Evolutionary conservation across 805 yeast species (phyloP), one percentile per base, ranked within the genome.

Genomic region (Spathaspora sp.): DNA sequence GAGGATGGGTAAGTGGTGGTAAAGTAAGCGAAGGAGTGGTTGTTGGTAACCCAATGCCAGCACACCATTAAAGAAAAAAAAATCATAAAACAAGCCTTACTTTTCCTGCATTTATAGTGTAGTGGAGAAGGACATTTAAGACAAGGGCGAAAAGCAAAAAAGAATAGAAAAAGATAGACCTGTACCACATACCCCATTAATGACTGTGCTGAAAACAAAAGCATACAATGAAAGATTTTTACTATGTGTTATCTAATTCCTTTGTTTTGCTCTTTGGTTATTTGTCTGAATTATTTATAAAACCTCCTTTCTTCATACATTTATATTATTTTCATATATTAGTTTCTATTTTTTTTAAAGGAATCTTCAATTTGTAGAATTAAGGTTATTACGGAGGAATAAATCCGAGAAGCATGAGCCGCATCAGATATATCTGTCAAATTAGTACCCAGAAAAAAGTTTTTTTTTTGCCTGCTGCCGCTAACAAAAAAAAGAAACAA

Each of bases 1-100:
- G 96, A 64, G 96, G 96, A 42, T 89, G 96, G 96, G 77, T 81
- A 55, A 77, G 78, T 40, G 76, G 69, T 29, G 81, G 88, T 47
- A 73, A 75, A 49, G 76, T 88, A 47, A 67, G 68, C 55, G 83
- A 83, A 50, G 96, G 96, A 56, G 65, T 65, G 51, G 88, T 86
- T 47, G 73, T 79, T 46, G 88, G 85, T 46, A 76, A 82, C 60
- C 86, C 86, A 49, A 57, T 77, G 49, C 85, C 85, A 44, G 63
- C 71, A 46, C 65, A 65, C 53, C 77, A 73, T 60, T 70, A 71
- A 48, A 42, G n/a, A n/a, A n/a, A n/a, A n/a, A n/a, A n/a, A n/a
- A n/a, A n/a, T n/a, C n/a, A n/a, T n/a, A 35, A n/a, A 11, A 16
- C 17, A 35, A 11, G 3, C 5, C 40, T 35, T 35, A n/a, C 14